Evolutionary conservation across 2,329 filamentous ascomycete species (phyloP).

Genomic region (Elsinoe ampelina): DNA sequence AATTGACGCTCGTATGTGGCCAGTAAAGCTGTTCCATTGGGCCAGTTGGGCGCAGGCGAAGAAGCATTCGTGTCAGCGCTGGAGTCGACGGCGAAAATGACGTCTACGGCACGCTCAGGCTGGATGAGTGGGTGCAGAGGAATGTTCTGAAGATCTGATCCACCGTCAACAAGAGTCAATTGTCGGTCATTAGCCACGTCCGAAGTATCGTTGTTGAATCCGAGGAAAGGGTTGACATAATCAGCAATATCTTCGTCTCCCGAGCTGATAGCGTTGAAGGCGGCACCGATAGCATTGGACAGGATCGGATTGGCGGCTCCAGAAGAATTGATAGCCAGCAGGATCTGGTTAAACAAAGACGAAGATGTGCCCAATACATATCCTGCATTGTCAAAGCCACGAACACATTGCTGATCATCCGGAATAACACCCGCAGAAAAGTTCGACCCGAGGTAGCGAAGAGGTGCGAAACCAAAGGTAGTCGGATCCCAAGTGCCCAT

Average conservation of each 20-base stretch:
- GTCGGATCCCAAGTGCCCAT: conserved; percentile 69
- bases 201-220: conserved; percentile 52
- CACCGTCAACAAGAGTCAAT: conserved; percentile 69
- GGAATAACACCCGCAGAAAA: conserved; percentile 55
- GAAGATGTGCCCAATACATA: conserved; percentile 81
- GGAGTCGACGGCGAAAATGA: conserved; percentile 72
- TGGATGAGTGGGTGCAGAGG: conserved; percentile 71
- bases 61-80: conserved; percentile 56
- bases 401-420: conserved; percentile 52
- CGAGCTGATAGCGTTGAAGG: conserved; percentile 49
- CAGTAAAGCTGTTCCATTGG: conserved; percentile 65
- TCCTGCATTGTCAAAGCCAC: conserved; percentile 73
- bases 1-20: conserved; percentile 63
- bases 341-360: conserved; percentile 71
- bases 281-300: conserved; percentile 39
- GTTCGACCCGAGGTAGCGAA: conserved; percentile 62
- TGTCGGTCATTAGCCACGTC: conserved; percentile 43
- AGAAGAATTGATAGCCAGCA: conserved; percentile 53
- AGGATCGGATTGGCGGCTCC: conserved; percentile 44
- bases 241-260: conserved; percentile 63
- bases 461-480: conserved; percentile 60
- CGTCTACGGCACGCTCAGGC: conserved; percentile 60
- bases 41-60: conserved; percentile 49
- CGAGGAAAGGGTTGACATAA: conserved; percentile 70
- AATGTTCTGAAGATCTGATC: conserved; percentile 69